These are phyloP conservation scores for Protomyces inouyei DNA, from an alignment of 1,139 yeast genomes.

Conservation along the genomic window DNA sequence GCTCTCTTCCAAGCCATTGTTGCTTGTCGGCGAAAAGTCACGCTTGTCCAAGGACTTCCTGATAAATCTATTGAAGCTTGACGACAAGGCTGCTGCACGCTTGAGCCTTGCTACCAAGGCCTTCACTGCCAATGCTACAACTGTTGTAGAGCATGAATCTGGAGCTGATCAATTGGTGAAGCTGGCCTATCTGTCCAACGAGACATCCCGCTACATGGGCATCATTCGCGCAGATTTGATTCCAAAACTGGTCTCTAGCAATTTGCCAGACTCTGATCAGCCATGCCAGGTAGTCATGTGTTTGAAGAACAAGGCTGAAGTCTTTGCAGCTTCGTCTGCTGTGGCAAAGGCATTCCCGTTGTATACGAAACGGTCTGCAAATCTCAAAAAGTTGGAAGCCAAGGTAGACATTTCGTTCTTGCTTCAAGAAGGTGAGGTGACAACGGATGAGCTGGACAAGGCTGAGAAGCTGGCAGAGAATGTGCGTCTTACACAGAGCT, in stretches of 20 bases:
- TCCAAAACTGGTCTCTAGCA: neutral
- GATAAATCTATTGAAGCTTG: neutral
- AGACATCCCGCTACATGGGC: conserved; percentile 9
- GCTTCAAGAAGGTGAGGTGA: conserved; percentile 1
- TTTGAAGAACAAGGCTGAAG: conserved; percentile 5
- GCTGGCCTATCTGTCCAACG: conserved; percentile 5
- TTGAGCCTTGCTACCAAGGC: conserved; percentile 4
- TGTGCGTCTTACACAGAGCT: neutral
- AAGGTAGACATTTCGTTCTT: conserved; percentile 3
- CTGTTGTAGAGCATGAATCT: neutral
- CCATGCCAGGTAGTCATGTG: conserved; percentile 11
- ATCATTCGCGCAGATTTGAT: conserved; percentile 2
- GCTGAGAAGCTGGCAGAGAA: conserved; percentile 1
- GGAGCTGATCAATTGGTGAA: neutral
- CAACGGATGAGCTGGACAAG: neutral
- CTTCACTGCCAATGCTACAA: conserved; percentile 5
- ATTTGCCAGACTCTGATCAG: neutral
- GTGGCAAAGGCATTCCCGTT: conserved; percentile 16
- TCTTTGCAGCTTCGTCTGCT: conserved; percentile 11
- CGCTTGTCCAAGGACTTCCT: conserved; percentile 7
- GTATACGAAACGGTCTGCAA: conserved; percentile 2
- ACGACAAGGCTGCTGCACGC: neutral
- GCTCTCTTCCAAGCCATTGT: conserved; percentile 1
- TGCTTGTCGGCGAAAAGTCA: conserved; percentile 13
- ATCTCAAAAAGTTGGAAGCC: neutral